phyloP scores from a whole-genome alignment of 805 yeast species.

The Priceomyces castillae region DNA sequence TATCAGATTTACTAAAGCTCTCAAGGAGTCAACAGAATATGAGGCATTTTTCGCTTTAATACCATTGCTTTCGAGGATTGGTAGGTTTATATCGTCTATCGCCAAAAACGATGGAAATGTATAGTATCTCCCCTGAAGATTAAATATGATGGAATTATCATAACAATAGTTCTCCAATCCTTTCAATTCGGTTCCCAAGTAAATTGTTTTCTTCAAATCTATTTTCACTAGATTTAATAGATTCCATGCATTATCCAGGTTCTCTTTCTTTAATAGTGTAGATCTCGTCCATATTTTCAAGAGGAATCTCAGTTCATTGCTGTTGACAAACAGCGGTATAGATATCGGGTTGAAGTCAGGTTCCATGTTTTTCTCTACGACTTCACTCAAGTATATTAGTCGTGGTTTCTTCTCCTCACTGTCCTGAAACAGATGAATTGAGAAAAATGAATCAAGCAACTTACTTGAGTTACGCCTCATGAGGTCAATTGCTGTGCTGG shows the following conservation, averaged over 20 bases:
- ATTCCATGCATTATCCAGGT: constrained; percentile 16
- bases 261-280: not conserved
- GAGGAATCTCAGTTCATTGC: constrained; percentile 8
- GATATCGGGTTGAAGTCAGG: constrained; percentile 28
- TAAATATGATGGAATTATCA: constrained; percentile 20
- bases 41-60: constrained; percentile 11
- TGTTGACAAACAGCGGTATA: constrained; percentile 20
- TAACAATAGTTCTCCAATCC: constrained; percentile 14
- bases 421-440: constrained; percentile 18
- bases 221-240: constrained; percentile 16
- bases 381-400: constrained; percentile 34
- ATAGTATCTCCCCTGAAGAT: constrained; percentile 19
- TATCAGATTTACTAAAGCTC: constrained; percentile 24
- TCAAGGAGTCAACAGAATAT: constrained; percentile 29
- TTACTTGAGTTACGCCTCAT: constrained; percentile 12
- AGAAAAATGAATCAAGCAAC: constrained; percentile 25
- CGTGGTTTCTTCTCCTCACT: constrained; percentile 7
- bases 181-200: constrained; percentile 9
- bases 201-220: constrained; percentile 15
- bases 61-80: not conserved
- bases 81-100: not conserved
- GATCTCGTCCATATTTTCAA: constrained; percentile 20
- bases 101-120: constrained; percentile 13
- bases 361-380: constrained; percentile 15
- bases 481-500: constrained; percentile 13